Base-by-base conservation (phyloP, 345 rosid species). In the Garcia nutans region DNA sequence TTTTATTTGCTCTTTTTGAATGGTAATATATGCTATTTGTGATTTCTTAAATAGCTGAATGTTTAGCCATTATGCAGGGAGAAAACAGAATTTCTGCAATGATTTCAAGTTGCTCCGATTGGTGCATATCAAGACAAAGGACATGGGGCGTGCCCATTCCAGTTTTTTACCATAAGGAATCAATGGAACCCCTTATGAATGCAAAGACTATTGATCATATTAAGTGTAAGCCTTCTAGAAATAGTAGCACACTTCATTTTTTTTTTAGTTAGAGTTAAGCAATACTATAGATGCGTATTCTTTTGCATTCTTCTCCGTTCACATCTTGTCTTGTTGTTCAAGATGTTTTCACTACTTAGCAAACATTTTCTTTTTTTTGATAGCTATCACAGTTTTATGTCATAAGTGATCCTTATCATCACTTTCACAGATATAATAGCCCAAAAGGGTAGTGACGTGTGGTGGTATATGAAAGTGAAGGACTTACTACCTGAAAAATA, bases 81-180 rank as follows among this genome's bases (percentile, higher is more conserved):
- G 88, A 86, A 76, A 95, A 93, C 87, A 89, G 99, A 86, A 95
- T 92, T 78, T 85, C 91, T 69, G 83, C 97, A 55, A 95, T 95
- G 99, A 90, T 90, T 71, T 93, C 99, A 64, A 84, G 92, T 77
- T 96, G 97, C 80, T 88, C 99, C 26, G 97, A 93, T 82, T 93
- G 97, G 99, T 95, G 97, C 81, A 95, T 93, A 79, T 95, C 99
- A 56, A 88, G 99, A 82, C 99, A 95, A 84, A 87, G 99, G 82
- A 85, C 93, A 58, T 93, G 99, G 99, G 97, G 99, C 72, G 96
- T 95, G 72, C 99, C 97, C 60, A 90, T 95, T 84, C 97, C 97
- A 28, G 99, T 88, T 49, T 93, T 95, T 78, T 95, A 91, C 86
- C 90, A 95, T 78, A 80, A 86, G 76, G 68, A 82, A 70, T 82